A percentile compares a stretch with the other conserved stretches of the same genome.
Evolutionary conservation across 306 rosid species (phyloP).

Genomic region (Medicago truncatula): DNA sequence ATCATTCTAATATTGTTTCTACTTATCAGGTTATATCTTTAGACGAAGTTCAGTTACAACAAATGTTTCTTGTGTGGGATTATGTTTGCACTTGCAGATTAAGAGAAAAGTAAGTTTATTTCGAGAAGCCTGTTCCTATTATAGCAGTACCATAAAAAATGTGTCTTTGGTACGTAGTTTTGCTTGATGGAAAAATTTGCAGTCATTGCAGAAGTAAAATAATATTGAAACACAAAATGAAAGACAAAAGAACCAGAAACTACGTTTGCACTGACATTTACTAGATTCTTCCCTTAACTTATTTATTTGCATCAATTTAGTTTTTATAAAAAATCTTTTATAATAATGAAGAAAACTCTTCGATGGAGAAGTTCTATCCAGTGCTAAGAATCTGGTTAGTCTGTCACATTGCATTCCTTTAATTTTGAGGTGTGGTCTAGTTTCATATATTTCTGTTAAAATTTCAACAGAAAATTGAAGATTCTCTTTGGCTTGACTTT

Average conservation of each 20-base stretch:
- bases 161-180: slow-evolving; percentile 9
- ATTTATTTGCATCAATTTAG: not conserved
- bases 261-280: not conserved
- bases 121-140: slow-evolving; percentile 18
- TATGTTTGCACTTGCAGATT: slow-evolving; percentile 69
- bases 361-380: not conserved
- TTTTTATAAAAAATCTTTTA: slow-evolving; percentile 1
- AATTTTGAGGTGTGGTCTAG: too few relatives aligned
- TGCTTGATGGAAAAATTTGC: not conserved
- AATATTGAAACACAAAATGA: slow-evolving; percentile 8
- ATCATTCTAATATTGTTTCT: slow-evolving; percentile 36
- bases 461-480: too few relatives aligned
- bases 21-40: slow-evolving; percentile 64
- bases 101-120: slow-evolving; percentile 75
- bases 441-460: too few relatives aligned
- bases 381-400: not conserved
- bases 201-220: not conserved
- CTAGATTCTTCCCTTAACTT: slow-evolving; percentile 12
- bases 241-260: slow-evolving; percentile 12
- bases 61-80: slow-evolving; percentile 72
- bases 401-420: not conserved
- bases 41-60: slow-evolving; percentile 84
- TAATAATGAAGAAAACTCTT: not conserved
- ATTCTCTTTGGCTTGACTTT: too few relatives aligned
- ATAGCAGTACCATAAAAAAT: slow-evolving; percentile 1